Evolutionary conservation across 345 rosid genomes (phyloP).

Genomic region (Leavenworthia alabamica): DNA sequence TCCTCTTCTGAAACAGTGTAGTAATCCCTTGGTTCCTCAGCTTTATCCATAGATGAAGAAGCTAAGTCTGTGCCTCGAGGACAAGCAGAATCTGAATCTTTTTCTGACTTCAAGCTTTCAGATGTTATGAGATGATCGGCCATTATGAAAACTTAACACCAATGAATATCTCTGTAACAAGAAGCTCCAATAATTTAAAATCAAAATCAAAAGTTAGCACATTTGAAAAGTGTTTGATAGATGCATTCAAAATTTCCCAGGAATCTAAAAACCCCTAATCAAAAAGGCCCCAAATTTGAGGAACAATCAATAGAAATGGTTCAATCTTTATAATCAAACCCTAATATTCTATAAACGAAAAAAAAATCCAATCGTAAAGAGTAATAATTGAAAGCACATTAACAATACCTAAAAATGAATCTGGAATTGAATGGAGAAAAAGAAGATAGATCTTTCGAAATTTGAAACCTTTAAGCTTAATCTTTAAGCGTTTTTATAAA

Average conservation of each 20-base stretch:
- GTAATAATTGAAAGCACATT: not conserved
- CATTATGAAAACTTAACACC: slow-evolving; percentile 64
- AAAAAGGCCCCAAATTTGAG: not conserved
- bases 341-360: slow-evolving; percentile 7
- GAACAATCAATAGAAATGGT: not conserved
- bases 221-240: too few species aligned
- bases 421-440: not conserved
- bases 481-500: too few species aligned
- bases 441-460: not conserved
- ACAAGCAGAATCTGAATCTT: slow-evolving; percentile 23
- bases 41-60: slow-evolving; percentile 27
- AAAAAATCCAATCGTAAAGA: slow-evolving; percentile 1
- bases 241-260: not conserved
- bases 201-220: not conserved
- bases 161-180: slow-evolving; percentile 22
- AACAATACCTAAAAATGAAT: slow-evolving; percentile 14
- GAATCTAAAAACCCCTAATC: not conserved
- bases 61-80: slow-evolving; percentile 30
- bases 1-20: slow-evolving; percentile 35
- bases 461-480: slow-evolving; percentile 20
- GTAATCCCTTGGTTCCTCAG: slow-evolving; percentile 27
- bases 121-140: slow-evolving; percentile 53
- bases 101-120: slow-evolving; percentile 33
- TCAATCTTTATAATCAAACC: slow-evolving; percentile 22
- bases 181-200: not conserved